Percentiles rank a stretch among this genome's conserved stretches.
Evolutionary conservation across 2,329 filamentous ascomycete species (phyloP).

Genomic region (Aspergillus sp.): DNA sequence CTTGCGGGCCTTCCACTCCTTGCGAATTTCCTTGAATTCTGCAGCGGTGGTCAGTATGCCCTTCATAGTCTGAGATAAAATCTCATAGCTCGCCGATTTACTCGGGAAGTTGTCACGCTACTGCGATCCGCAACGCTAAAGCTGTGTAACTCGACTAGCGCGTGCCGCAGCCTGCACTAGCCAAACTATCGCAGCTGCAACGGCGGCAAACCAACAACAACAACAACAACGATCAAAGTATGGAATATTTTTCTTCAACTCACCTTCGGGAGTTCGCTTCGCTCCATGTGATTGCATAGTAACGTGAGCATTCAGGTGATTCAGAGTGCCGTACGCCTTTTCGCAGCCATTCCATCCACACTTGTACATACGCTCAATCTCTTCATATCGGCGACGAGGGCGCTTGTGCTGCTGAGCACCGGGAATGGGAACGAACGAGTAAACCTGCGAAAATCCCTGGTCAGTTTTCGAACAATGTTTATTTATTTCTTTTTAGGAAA

Average conservation of each 20-base stretch:
- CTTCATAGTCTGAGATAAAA: neutral
- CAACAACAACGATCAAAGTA: neutral
- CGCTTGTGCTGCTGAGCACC: constrained; percentile 97
- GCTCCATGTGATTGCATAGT: constrained; percentile 97
- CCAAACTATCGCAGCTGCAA: constrained; percentile 40
- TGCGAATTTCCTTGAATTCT: constrained; percentile 99
- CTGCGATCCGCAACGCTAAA: constrained; percentile 53
- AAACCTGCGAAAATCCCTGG: constrained; percentile 63
- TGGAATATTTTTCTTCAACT: constrained; percentile 31
- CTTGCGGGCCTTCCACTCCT: constrained; percentile 98
- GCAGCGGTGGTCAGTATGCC: constrained; percentile 25
- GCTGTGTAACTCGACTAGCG: constrained; percentile 50
- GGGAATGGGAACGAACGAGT: constrained; percentile 96
- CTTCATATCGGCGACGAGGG: constrained; percentile 88
- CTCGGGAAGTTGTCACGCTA: constrained; percentile 50
- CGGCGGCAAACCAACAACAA: constrained; percentile 4
- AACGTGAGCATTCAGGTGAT: constrained; percentile 96
- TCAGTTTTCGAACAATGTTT: constrained; percentile 18
- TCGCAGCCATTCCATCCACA: constrained; percentile 98
- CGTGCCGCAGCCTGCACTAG: constrained; percentile 36
- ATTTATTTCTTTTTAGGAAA: neutral
- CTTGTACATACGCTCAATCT: constrained; percentile 99
- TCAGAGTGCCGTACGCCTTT: constrained; percentile 96
- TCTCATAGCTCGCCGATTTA: constrained; percentile 20
- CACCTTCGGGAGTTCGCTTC: constrained; percentile 97